Base-by-base conservation (phyloP, 2,329 filamentous ascomycete genomes). In the Apiospora koreana region DNA sequence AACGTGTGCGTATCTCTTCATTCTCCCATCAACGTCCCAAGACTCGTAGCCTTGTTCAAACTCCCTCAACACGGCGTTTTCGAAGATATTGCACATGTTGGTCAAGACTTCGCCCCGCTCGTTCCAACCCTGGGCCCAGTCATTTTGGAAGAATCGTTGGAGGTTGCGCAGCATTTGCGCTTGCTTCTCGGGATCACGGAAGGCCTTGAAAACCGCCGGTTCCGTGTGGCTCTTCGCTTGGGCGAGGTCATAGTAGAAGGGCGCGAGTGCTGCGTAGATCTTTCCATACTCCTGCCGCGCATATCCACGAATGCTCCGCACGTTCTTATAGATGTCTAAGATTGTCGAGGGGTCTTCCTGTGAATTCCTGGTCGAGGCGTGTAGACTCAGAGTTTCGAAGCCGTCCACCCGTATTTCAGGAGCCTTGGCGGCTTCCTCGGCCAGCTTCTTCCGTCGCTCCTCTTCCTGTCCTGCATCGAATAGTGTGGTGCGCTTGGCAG, bases 31-130 rank as follows among this genome's bases (percentile, higher is more conserved):
- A 69, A 97, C 90, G 79, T 99, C 95, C 83, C 92, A 93, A 58
- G 90, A 91, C 79, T 96, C 94, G 74, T 97, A 97, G 4, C 94
- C 96, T 77, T 96, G 93, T 80, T 97, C 93, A 75, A 99, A 99
- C 79, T 99, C 96, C 66, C 93, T 89, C 68, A 98, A 83, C 3
- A 97, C 95, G 3, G 95, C 94, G 70, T 92, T 94, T 81, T 98
- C 95, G 76, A 99, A 99, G 71, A 96, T 91, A 46, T 87, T 87
- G 74, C 92, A 89, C 87, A 97, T 94, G 31, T 86, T 88, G 46
- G 88, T 85, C 25, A 99, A 83, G 77, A 92, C 93, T 72, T 92
- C 89, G 76, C 93, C 89, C 58, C 95, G 86, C 74, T 89, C 86
- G 65, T 84, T 81, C 85, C 92, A 95, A 1, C 94, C 95, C 70